Evolutionary conservation across 495 filamentous ascomycete genomes (phyloP), one percentile per base, ranked within the genome.

Genomic region (Talaromyces thailandensis): DNA sequence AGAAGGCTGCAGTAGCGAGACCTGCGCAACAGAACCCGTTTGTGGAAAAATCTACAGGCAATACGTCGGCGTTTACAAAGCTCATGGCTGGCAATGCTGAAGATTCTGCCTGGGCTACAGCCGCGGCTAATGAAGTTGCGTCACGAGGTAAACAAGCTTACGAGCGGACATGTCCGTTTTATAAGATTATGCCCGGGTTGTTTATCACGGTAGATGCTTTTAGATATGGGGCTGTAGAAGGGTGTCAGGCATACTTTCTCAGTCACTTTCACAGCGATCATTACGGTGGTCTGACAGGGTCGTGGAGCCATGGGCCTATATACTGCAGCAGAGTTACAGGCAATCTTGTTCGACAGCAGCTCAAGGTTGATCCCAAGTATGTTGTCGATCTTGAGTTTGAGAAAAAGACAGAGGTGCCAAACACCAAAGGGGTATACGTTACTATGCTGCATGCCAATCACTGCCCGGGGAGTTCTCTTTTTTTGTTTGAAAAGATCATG

Each of bases 211-310:
- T 98, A 4, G 94, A 99, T 71, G 94, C 95, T 0, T 98, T 99
- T 72, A 85, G 92, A 6, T 99, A 98, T 68, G 95, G 94, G 4
- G 89, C 91, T 4, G 89, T 99, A 0, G 84, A 95, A 70, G 92
- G 90, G 0, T 95, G 91, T 70, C 87, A 90, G 56, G 94, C 93
- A 23, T 99, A 99, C 71, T 99, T 99, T 68, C 82, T 99, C 26
- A 96, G 91, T 65, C 94, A 99, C 69, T 99, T 97, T 65, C 94
- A 99, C 73, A 95, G 90, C 64, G 94, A 99, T 69, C 94, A 99
- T 68, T 99, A 99, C 70, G 84, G 96, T 32, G 94, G 94, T 1
- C 79, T 99, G 4, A 93, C 88, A 24, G 85, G 87, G 9, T 89
- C 81, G 52, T 99, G 94, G 94, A 83, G 80, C 59, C 93, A 98